phyloP scores from a whole-genome alignment of 345 rosid species.

The Salix viminalis region DNA sequence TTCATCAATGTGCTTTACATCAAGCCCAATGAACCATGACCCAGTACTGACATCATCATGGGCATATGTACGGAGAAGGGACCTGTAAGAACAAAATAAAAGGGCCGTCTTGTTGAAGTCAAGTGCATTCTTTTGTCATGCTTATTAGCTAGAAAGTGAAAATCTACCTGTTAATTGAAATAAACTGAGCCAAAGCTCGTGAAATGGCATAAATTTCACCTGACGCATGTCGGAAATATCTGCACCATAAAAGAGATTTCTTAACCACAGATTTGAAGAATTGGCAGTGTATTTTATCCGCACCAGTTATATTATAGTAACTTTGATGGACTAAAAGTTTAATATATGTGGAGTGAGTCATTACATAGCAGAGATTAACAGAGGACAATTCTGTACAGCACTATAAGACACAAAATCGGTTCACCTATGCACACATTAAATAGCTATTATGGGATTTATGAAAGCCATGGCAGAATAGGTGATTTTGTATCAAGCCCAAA shows the following conservation, averaged over 20 bases:
- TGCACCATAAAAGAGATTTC: slow-evolving; percentile 25
- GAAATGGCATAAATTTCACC: slow-evolving; percentile 76
- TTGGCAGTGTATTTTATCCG: neutral
- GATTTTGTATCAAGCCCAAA: neutral
- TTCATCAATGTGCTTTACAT: slow-evolving; percentile 53
- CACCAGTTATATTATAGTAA: neutral
- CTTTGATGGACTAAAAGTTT: neutral
- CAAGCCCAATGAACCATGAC: slow-evolving; percentile 71
- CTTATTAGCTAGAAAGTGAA: neutral
- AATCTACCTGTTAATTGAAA: slow-evolving; percentile 61
- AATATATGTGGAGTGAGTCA: neutral
- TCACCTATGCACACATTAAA: neutral
- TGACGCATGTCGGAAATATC: slow-evolving; percentile 75
- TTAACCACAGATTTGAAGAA: neutral
- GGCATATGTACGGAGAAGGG: slow-evolving; percentile 54
- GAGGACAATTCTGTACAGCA: too few relatives aligned
- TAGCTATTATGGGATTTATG: neutral
- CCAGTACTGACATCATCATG: slow-evolving; percentile 75
- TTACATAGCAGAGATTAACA: neutral
- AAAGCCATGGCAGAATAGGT: neutral
- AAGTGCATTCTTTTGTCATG: neutral
- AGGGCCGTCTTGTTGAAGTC: neutral
- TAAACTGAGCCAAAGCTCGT: slow-evolving; percentile 57
- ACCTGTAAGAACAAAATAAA: slow-evolving; percentile 31
- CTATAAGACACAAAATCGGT: neutral